Percentiles rank a stretch among this genome's conserved stretches.
Conservation (phyloP, 768 basidiomycete genomes). For the Imleria badia region DNA sequence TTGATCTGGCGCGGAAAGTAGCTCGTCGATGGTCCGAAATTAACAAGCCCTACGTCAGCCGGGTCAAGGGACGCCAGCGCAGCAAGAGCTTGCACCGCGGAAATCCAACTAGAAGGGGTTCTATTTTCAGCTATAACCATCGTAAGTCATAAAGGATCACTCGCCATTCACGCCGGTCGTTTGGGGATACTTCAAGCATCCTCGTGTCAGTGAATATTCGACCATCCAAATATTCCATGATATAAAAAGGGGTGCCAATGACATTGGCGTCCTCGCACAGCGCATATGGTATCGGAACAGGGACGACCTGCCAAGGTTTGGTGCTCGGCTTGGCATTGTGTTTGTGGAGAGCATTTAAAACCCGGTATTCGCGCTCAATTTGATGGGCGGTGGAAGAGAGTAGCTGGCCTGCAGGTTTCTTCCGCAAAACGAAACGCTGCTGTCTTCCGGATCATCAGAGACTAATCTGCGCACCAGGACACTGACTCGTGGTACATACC, state of each 20-base stretch:
- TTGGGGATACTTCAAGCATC: slow-evolving; percentile 65
- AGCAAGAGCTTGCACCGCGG: slow-evolving; percentile 69
- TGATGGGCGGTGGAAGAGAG: slow-evolving; percentile 92
- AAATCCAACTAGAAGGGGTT: slow-evolving; percentile 60
- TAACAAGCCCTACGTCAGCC: slow-evolving; percentile 59
- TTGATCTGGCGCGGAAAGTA: slow-evolving; percentile 96
- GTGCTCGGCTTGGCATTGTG: slow-evolving; percentile 63
- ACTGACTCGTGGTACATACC: slow-evolving; percentile 39
- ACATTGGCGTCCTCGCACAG: slow-evolving; percentile 78
- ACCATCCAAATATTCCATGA: slow-evolving; percentile 95
- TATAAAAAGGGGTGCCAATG: slow-evolving; percentile 89
- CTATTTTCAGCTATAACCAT: neutral
- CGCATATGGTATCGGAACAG: slow-evolving; percentile 81
- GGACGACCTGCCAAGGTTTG: slow-evolving; percentile 54
- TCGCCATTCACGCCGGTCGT: slow-evolving; percentile 72
- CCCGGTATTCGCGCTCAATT: slow-evolving; percentile 88
- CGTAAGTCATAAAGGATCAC: slow-evolving; percentile 19
- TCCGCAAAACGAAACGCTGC: slow-evolving; percentile 79
- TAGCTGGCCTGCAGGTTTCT: slow-evolving; percentile 87
- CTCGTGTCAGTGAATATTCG: slow-evolving; percentile 87
- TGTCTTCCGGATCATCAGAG: slow-evolving; percentile 34
- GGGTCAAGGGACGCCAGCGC: slow-evolving; percentile 67
- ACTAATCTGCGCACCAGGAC: neutral
- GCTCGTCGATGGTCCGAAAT: slow-evolving; percentile 69
- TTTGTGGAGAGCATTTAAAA: slow-evolving; percentile 72